Evolutionary conservation across 805 yeast genomes (phyloP), one percentile per base, ranked within the genome.

Genomic region (Candida peoriensis): DNA sequence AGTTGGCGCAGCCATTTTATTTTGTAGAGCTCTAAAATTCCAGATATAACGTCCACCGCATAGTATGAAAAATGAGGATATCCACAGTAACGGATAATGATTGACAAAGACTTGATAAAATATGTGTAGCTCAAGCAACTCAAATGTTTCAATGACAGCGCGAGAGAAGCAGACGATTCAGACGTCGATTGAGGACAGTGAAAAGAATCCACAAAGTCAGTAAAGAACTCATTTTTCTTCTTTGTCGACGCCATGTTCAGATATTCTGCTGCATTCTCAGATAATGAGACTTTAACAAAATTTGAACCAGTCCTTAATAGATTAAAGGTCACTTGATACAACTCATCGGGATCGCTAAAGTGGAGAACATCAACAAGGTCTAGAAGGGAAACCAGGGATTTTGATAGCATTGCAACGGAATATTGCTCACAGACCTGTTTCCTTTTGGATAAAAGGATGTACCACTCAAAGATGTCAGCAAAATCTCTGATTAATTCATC

Each of bases 391-490:
- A 69, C 36, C 6, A 64, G 38, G 4, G 74, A 50, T 11, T 44
- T 45, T 4, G 66, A 48, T 15, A 68, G 54, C 16, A 53, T 56
- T 2, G 47, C 17, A 4, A 49, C 43, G 2, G 72, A 58, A 2
- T 17, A 15, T 16, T 60, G 65, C 1, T 76, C 68, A 32, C 59
- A 46, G 11, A 77, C 54, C 31, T 71, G 52, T 3, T 54, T 47
- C 21, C 64, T 71, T 1, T 59, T 55, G 4, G 65, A 63, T 31
- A 76, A 56, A 13, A 55, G 46, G 3, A 61, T 26, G 8, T 76
- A 40, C 68, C 75, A 78, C 2, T 57, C 50, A 25, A 65, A 57
- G 14, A 78, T 63, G 43, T 77, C 82, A 24, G 47, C 48, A 28
- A 68, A 65, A 32, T 75, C 80, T 4, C 60, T 60, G 14, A 50